phyloP scores from a whole-genome alignment of 305 asterid genomes.

The Solanum hybrid region DNA sequence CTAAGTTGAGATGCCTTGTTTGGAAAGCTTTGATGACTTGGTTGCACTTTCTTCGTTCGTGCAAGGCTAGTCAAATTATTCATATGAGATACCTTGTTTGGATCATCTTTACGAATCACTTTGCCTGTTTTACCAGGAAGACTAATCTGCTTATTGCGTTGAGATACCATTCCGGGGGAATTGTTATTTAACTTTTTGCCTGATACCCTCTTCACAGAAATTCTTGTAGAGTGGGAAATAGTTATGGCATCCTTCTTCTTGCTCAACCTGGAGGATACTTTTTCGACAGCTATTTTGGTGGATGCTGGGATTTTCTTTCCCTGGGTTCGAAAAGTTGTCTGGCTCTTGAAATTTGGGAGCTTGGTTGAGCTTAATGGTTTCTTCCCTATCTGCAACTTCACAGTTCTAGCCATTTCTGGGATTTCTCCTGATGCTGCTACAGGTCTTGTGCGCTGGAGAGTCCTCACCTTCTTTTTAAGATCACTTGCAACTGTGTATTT shows the following conservation, averaged over 20 bases:
- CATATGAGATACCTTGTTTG: neutral
- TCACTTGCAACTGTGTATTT: constrained; percentile 28
- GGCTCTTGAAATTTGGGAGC: constrained; percentile 1
- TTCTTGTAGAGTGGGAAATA: neutral
- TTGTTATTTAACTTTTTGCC: neutral
- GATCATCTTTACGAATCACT: neutral
- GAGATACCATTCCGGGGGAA: neutral
- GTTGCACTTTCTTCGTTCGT: neutral
- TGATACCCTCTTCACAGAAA: constrained; percentile 3
- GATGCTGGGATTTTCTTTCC: constrained; percentile 7
- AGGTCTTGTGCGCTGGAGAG: neutral
- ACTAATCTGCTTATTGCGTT: neutral
- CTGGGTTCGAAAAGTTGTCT: neutral
- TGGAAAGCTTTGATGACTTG: neutral
- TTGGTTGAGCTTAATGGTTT: neutral
- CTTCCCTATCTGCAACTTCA: neutral
- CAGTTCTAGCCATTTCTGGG: neutral
- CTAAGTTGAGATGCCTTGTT: constrained; percentile 5
- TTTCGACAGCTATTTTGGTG: neutral
- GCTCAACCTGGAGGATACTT: neutral
- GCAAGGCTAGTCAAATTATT: neutral
- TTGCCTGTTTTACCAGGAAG: neutral
- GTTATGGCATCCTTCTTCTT: constrained; percentile 4
- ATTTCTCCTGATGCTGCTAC: neutral
- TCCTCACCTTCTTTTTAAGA: neutral